Evolutionary conservation across 2,329 filamentous ascomycete species (phyloP).

Genomic region (Ophiostoma fasciatum): DNA sequence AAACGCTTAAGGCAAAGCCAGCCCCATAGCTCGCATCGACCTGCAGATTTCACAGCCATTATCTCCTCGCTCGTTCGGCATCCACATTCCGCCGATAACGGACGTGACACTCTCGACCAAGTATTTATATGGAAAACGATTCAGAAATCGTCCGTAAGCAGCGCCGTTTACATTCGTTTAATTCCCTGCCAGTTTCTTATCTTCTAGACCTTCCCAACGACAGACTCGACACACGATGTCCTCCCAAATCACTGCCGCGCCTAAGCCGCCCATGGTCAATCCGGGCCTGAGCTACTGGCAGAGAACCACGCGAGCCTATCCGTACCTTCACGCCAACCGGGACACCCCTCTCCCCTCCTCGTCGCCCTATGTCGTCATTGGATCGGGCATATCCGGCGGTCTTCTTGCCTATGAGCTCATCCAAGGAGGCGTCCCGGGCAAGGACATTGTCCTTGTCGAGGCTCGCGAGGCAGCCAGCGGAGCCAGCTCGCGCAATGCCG

Average conservation of each 20-base stretch:
- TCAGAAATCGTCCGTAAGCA: too few relatives aligned
- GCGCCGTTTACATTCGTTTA: too few relatives aligned
- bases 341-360: conserved; percentile 16
- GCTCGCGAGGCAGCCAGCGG: conserved; percentile 28
- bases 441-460: conserved; percentile 25
- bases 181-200: too few relatives aligned
- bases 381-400: conserved; percentile 27
- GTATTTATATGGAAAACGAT: too few relatives aligned
- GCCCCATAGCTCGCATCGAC: too few relatives aligned
- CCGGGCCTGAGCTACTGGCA: conserved; percentile 23
- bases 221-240: too few relatives aligned
- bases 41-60: too few relatives aligned
- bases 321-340: conserved; percentile 24
- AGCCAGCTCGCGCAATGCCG: conserved; percentile 29
- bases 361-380: conserved; percentile 24
- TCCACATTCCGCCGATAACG: too few relatives aligned
- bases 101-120: too few relatives aligned
- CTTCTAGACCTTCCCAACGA: too few relatives aligned
- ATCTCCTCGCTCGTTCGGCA: too few relatives aligned
- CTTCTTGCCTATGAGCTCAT: conserved; percentile 26
- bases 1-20: too few relatives aligned
- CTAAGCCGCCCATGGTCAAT: conserved; percentile 5
- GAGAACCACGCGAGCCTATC: conserved; percentile 26
- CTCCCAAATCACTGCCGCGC: background rate
- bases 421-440: conserved; percentile 18